These are phyloP conservation scores for Penicillium manginii DNA, from an alignment of 495 filamentous ascomycete genomes.

Conservation along the genomic window DNA sequence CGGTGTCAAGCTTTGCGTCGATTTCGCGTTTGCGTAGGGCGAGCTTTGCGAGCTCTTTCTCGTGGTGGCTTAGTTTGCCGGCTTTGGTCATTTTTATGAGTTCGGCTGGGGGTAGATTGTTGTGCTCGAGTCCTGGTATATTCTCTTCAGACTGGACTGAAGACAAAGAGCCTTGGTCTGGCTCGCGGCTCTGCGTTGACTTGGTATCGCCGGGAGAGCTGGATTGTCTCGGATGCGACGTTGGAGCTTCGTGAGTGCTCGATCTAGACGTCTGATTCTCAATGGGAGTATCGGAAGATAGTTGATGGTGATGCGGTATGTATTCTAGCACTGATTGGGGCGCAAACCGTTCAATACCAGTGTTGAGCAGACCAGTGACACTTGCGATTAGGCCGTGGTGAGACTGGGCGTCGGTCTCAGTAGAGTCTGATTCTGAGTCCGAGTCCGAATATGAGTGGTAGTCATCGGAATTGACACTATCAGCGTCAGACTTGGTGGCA, in stretches of 20 bases:
- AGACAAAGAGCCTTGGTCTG: conserved; percentile 23
- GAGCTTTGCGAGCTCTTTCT: conserved; percentile 77
- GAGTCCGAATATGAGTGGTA: conserved; percentile 12
- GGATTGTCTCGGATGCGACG: neutral
- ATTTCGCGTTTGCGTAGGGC: conserved; percentile 69
- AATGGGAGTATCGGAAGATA: conserved; percentile 3
- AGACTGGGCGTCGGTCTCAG: conserved; percentile 23
- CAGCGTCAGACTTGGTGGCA: conserved; percentile 19
- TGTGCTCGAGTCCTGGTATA: conserved; percentile 24
- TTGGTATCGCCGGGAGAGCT: neutral
- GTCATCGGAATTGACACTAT: conserved; percentile 5
- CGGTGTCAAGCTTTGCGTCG: conserved; percentile 65
- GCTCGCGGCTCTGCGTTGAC: neutral
- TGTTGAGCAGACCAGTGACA: conserved; percentile 45
- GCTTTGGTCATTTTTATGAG: conserved; percentile 35
- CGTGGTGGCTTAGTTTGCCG: conserved; percentile 54
- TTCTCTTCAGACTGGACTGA: conserved; percentile 27
- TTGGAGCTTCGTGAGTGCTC: conserved; percentile 11
- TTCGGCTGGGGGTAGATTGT: conserved; percentile 28
- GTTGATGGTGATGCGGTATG: conserved; percentile 35
- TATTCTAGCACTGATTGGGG: conserved; percentile 56
- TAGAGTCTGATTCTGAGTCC: conserved; percentile 27
- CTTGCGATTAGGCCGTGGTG: conserved; percentile 51
- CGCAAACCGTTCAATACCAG: conserved; percentile 45
- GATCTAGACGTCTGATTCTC: conserved; percentile 9